Evolutionary conservation across 495 filamentous ascomycete genomes (phyloP).

Genomic region (Amniculicola lignicola): DNA sequence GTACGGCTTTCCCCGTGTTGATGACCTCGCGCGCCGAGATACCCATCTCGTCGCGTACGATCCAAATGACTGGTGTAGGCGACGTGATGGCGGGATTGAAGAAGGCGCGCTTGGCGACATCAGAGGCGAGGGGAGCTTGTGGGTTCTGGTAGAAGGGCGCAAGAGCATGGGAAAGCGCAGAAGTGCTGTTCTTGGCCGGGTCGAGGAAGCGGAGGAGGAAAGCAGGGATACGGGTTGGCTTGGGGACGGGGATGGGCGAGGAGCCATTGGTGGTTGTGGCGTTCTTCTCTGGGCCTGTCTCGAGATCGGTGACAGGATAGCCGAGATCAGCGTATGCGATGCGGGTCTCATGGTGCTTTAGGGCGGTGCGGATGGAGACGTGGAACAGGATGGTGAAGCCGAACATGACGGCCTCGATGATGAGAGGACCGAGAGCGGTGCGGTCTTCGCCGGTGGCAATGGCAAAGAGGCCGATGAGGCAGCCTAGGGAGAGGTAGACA

Average conservation of each 20-base stretch:
- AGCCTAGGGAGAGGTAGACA: constrained; percentile 78
- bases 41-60: constrained; percentile 63
- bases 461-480: constrained; percentile 87
- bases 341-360: constrained; percentile 54
- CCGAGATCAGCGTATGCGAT: constrained; percentile 17
- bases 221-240: constrained; percentile 16
- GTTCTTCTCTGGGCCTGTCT: constrained; percentile 56
- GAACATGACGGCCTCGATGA: constrained; percentile 80
- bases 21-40: constrained; percentile 62
- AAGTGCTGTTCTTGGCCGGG: constrained; percentile 31
- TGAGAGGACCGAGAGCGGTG: constrained; percentile 67
- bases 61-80: constrained; percentile 62
- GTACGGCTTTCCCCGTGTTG: constrained; percentile 53
- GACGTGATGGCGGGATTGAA: constrained; percentile 64
- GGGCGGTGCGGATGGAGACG: constrained; percentile 70
- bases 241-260: constrained; percentile 4
- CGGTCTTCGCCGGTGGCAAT: constrained; percentile 49
- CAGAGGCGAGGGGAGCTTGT: constrained; percentile 47
- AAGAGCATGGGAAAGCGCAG: constrained; percentile 70
- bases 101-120: constrained; percentile 59
- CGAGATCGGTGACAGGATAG: constrained; percentile 49
- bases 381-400: constrained; percentile 81
- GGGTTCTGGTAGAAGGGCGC: constrained; percentile 49
- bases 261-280: constrained; percentile 9
- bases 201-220: constrained; percentile 23